Percentiles rank a stretch among this genome's conserved stretches.
Evolutionary conservation across 352 stramenopile genomes (phyloP).

Genomic region (Globisporangium polare): DNA sequence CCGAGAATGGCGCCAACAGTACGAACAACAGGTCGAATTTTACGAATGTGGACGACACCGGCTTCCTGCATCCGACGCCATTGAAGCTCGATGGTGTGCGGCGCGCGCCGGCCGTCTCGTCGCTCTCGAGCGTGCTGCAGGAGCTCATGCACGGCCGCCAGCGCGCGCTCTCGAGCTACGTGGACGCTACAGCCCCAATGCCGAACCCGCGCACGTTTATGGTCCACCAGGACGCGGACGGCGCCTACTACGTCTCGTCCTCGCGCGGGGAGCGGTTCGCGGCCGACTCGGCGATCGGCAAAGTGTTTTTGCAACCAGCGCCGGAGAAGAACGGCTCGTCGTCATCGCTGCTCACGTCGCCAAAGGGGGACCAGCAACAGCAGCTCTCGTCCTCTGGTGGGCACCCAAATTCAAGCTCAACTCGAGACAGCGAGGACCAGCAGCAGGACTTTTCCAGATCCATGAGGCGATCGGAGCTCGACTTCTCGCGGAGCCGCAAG

Average conservation of each 20-base stretch:
- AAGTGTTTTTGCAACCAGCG: conserved; percentile 31
- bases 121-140: conserved; percentile 42
- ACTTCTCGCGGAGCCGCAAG: conserved; percentile 24
- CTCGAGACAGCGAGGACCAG: too few species aligned
- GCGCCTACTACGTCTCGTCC: conserved; percentile 37
- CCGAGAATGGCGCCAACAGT: neutral
- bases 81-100: neutral
- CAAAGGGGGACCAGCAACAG: neutral
- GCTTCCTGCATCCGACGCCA: neutral
- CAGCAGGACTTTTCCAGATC: neutral
- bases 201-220: conserved; percentile 30
- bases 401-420: neutral
- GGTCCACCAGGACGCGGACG: conserved; percentile 31
- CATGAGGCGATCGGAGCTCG: conserved; percentile 29
- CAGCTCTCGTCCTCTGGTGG: neutral
- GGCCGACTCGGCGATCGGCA: conserved; percentile 42
- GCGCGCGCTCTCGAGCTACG: conserved; percentile 33
- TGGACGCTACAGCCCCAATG: conserved; percentile 35
- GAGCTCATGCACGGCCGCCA: conserved; percentile 44
- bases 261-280: conserved; percentile 36
- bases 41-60: neutral
- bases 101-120: conserved; percentile 29
- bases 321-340: neutral
- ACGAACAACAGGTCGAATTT: neutral
- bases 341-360: neutral